Evolutionary conservation across 2,329 filamentous ascomycete species (phyloP).

Genomic region (Pyrenophora tritici-repentis): DNA sequence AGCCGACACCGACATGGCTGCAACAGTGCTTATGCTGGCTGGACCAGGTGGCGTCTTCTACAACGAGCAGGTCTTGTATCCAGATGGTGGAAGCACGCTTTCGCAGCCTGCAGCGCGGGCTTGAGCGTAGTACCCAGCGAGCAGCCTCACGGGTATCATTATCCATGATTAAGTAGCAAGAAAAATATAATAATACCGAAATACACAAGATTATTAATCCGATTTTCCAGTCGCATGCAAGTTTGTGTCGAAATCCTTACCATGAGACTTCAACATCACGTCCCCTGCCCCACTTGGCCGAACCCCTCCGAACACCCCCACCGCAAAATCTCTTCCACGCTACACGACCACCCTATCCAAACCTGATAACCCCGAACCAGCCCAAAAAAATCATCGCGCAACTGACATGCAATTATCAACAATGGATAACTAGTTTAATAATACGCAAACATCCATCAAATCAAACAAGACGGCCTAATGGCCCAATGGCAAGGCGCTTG

Average conservation of each 20-base stretch:
- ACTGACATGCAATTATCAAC: no score
- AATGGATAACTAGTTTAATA: neutral
- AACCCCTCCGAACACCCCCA: constrained; percentile 10
- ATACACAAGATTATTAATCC: no score
- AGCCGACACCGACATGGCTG: constrained; percentile 50
- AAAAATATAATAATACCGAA: no score
- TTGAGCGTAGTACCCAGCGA: constrained; percentile 54
- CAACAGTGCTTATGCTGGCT: constrained; percentile 55
- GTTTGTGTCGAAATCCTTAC: no score
- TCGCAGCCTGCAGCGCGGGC: constrained; percentile 15
- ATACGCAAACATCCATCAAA: neutral
- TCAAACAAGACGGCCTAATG: constrained; percentile 37
- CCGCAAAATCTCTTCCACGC: constrained; percentile 12
- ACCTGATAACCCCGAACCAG: no score
- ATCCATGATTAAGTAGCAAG: no score
- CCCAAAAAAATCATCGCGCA: no score
- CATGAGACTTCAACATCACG: neutral
- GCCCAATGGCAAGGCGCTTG: constrained; percentile 63
- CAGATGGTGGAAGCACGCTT: constrained; percentile 50
- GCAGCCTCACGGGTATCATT: neutral
- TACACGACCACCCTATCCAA: neutral
- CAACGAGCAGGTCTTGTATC: constrained; percentile 60
- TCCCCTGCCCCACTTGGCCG: constrained; percentile 2
- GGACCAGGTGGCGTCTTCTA: constrained; percentile 58
- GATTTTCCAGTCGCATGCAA: no score